Base-by-base conservation (phyloP, 805 yeast species). In the Starmera dryadoides region DNA sequence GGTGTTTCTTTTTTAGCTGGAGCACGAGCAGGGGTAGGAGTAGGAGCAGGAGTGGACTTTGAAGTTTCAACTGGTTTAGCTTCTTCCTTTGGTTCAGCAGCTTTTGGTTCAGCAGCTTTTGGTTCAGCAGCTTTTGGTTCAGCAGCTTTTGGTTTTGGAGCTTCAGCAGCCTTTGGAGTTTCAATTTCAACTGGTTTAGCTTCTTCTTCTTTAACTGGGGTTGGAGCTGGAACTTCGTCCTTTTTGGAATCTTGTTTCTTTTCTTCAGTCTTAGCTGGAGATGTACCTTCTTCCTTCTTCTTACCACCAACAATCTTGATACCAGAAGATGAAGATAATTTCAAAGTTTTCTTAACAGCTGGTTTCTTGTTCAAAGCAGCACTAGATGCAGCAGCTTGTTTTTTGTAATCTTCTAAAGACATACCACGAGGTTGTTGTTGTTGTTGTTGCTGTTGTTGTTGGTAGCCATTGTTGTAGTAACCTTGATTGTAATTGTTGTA, bases 331-430 rank as follows among this genome's bases (percentile, higher is more conserved):
- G 80, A 63, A 29, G 80, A 79, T 58, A 84, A 68, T 58, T 81
- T 81, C 60, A 83, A 70, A 35, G 79, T 75, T 55, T 69, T 79
- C 69, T 82, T 85, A 42, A 61, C 62, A 31, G 41, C 48, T 34
- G 83, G 81, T 57, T 74, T 73, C 52, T 54, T 43, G 42, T 49
- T 69, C 49, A 66, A 59, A 35, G 64, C 52, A 28, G 59, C 52
- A 63, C 63, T 42, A 52, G 64, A 43, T 14, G 62, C 46, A 52
- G 64, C 43, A 32, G 41, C 39, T 47, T 80, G 85, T 57, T 81
- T 81, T 57, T 84, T 81, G 65, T 78, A 86, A 48, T 86, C 95
- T 39, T 87, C 94, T 52, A 86, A 70, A 30, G 89, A 74, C 86
- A 86, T 79, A 44, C 79, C 81, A 52, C 68, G 69, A 42, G 53